These are phyloP conservation scores for Canariomyces notabilis DNA, from an alignment of 2,329 filamentous ascomycete genomes.

Conservation along the genomic window DNA sequence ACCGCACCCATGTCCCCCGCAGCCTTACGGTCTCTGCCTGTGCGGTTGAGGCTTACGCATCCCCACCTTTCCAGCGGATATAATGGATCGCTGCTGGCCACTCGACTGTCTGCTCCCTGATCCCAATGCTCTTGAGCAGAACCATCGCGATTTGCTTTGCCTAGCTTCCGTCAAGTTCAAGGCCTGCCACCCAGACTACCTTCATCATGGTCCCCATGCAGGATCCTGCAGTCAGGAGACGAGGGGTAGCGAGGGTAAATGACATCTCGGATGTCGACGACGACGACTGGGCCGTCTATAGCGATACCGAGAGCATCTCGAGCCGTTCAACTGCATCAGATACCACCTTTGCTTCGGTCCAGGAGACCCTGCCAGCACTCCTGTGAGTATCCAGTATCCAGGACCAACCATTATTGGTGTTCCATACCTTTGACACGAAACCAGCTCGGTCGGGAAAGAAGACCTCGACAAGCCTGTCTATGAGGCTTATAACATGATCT, in stretches of 20 bases:
- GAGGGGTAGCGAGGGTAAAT: background rate
- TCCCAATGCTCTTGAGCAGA: background rate
- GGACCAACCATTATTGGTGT: background rate
- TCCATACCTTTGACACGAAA: background rate
- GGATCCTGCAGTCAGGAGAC: background rate
- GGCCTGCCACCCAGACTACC: background rate
- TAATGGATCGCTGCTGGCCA: background rate
- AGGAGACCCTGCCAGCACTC: background rate
- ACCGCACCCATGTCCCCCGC: background rate
- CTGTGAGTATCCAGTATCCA: conserved; percentile 9
- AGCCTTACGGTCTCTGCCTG: conserved; percentile 1
- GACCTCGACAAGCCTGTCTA: conserved; percentile 24
- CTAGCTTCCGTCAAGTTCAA: background rate
- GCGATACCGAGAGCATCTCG: conserved; percentile 14
- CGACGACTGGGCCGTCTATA: conserved; percentile 13
- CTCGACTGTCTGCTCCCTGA: background rate
- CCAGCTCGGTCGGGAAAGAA: conserved; percentile 19
- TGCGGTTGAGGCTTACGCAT: no score
- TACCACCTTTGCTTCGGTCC: background rate
- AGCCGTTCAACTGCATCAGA: conserved; percentile 8
- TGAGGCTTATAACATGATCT: conserved; percentile 26
- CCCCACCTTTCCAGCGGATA: conserved; percentile 3
- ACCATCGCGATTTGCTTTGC: background rate
- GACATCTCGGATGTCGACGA: conserved; percentile 8
- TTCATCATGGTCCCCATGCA: conserved; percentile 4